These are phyloP conservation scores for Vitis rotundifolia DNA, from an alignment of 164 flowering plant species.

Conservation along the genomic window DNA sequence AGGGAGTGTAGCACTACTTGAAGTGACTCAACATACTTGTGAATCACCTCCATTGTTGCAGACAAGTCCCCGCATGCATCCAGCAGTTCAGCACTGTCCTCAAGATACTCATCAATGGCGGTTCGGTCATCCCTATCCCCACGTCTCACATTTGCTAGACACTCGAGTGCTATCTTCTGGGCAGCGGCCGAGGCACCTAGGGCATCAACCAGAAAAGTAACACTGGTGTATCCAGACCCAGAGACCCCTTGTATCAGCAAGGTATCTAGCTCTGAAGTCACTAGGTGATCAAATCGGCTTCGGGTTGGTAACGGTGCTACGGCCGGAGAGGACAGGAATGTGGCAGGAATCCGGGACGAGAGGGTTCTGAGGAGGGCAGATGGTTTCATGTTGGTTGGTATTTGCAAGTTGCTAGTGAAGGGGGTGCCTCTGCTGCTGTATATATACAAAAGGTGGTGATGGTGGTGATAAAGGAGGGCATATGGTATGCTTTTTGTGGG, in stretches of 20 bases:
- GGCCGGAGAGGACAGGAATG: slow-evolving; percentile 13
- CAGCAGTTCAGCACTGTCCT: slow-evolving; percentile 23
- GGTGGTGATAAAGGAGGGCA: too few relatives aligned
- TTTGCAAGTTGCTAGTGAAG: too few relatives aligned
- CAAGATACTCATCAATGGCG: slow-evolving; percentile 21
- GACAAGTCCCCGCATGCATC: slow-evolving; percentile 31
- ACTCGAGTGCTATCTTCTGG: slow-evolving; percentile 22
- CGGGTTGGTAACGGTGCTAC: slow-evolving; percentile 31
- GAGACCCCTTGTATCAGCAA: neutral
- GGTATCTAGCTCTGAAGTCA: slow-evolving; percentile 13
- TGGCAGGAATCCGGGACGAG: slow-evolving; percentile 13
- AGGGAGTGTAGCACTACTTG: slow-evolving; percentile 19
- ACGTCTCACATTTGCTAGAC: neutral
- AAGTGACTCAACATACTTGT: slow-evolving; percentile 20
- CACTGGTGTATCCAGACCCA: neutral
- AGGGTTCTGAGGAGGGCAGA: slow-evolving; percentile 21
- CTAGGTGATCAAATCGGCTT: slow-evolving; percentile 17
- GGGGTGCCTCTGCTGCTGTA: too few relatives aligned
- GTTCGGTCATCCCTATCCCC: neutral
- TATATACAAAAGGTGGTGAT: too few relatives aligned
- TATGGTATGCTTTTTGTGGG: too few relatives aligned
- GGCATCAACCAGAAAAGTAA: slow-evolving; percentile 17
- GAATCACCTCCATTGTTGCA: slow-evolving; percentile 18
- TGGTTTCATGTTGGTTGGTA: slow-evolving; percentile 19
- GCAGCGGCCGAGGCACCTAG: slow-evolving; percentile 15